Evolutionary conservation across 148 eudicot genomes (phyloP).

Genomic region (Gaultheria prostrata): DNA sequence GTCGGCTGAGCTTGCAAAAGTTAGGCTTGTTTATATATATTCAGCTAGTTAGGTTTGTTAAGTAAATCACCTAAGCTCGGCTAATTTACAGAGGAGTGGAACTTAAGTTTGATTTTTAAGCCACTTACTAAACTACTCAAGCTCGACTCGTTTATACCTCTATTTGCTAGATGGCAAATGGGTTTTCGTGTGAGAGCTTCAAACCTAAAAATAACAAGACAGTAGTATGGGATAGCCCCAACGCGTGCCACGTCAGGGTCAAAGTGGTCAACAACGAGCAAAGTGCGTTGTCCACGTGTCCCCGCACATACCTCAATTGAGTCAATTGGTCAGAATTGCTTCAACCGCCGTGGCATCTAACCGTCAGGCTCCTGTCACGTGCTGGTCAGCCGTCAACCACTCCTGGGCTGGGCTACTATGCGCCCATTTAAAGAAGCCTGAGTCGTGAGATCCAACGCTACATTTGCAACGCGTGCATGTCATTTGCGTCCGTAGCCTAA

Average conservation of each 20-base stretch:
- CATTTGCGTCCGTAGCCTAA: not conserved
- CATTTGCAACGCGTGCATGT: not conserved
- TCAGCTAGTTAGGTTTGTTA: too few species aligned
- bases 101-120: too few species aligned
- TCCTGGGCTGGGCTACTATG: not conserved
- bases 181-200: too few species aligned
- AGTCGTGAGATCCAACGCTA: not conserved
- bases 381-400: conserved; percentile 3
- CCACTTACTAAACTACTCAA: too few species aligned
- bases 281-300: conserved; percentile 1
- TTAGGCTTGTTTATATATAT: too few species aligned
- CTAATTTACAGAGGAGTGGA: too few species aligned
- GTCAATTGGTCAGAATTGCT: not conserved
- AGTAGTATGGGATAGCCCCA: not conserved
- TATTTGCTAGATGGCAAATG: too few species aligned
- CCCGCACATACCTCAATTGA: too few species aligned
- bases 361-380: conserved; percentile 1
- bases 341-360: not conserved
- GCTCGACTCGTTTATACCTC: too few species aligned
- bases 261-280: conserved; percentile 9
- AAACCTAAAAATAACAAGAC: not conserved
- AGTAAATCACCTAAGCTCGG: too few species aligned
- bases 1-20: too few species aligned
- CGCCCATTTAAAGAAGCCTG: not conserved
- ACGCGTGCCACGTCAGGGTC: conserved; percentile 24